Percentiles rank a stretch among this genome's conserved stretches.
Conservation (phyloP, 164 flowering plant genomes). For the Vitis amurensis region DNA sequence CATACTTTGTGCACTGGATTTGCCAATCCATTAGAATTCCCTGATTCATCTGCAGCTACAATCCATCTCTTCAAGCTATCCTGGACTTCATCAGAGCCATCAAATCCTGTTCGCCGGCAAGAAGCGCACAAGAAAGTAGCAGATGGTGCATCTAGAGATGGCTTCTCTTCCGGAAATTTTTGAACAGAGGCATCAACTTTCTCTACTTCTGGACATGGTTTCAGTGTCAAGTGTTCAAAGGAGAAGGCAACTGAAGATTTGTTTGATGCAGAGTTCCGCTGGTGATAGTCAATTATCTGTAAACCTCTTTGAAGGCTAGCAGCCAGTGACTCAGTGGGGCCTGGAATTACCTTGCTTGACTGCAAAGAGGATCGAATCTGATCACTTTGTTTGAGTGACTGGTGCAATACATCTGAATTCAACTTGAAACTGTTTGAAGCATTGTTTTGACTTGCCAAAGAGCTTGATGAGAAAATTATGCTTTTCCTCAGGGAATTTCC, state of each 20-base stretch:
- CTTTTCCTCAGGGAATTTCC: constrained; percentile 49
- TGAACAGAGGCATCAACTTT: constrained; percentile 51
- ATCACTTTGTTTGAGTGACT: constrained; percentile 49
- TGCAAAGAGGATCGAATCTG: constrained; percentile 54
- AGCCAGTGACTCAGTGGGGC: constrained; percentile 83
- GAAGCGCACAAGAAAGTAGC: constrained; percentile 53
- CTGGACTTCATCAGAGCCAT: constrained; percentile 32
- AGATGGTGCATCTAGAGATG: constrained; percentile 21
- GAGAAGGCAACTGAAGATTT: constrained; percentile 70
- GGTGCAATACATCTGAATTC: constrained; percentile 27
- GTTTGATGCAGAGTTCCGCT: constrained; percentile 47
- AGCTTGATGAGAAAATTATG: constrained; percentile 28
- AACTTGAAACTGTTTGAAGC: constrained; percentile 32
- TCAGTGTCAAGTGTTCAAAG: constrained; percentile 68
- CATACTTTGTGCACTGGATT: constrained; percentile 31
- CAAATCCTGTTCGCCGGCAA: constrained; percentile 40
- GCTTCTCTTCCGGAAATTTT: constrained; percentile 31
- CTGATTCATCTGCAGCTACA: constrained; percentile 32
- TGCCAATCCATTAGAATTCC: constrained; percentile 10
- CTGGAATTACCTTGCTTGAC: constrained; percentile 56
- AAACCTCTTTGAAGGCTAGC: constrained; percentile 93
- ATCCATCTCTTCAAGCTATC: constrained; percentile 53
- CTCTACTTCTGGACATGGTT: constrained; percentile 49
- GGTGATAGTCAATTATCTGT: constrained; percentile 83
- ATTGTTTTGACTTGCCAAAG: constrained; percentile 27